These are phyloP conservation scores for Silene noctiflora DNA, from an alignment of 179 eudicot genomes.

Conservation along the genomic window DNA sequence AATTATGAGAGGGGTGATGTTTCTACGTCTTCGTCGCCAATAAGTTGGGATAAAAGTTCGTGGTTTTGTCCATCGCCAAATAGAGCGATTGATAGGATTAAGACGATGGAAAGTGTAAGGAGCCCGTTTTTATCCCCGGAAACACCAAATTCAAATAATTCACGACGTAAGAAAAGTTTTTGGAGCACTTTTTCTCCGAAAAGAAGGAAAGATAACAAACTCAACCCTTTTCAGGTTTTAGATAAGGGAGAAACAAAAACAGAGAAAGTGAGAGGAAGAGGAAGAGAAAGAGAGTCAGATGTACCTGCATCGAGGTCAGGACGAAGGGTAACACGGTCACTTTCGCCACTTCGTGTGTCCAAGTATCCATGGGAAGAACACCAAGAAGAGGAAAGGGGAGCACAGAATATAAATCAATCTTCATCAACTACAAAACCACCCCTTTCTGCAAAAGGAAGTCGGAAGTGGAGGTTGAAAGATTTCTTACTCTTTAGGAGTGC, in stretches of 20 bases:
- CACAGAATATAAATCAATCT: conserved; percentile 17
- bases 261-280: conserved; percentile 35
- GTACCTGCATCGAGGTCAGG: conserved; percentile 20
- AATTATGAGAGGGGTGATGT: conserved; percentile 13
- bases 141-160: conserved; percentile 20
- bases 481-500: conserved; percentile 73
- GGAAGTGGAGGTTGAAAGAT: conserved; percentile 69
- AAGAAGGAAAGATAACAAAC: conserved; percentile 22
- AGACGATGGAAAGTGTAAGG: not conserved
- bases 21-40: not conserved
- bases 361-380: conserved; percentile 43
- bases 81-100: conserved; percentile 13
- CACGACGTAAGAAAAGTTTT: conserved; percentile 20
- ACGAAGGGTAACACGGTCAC: conserved; percentile 41
- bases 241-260: not conserved
- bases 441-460: conserved; percentile 26
- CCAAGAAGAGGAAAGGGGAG: conserved; percentile 26
- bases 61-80: conserved; percentile 7
- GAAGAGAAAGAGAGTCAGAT: conserved; percentile 20
- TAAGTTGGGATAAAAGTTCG: not conserved
- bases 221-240: not conserved
- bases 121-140: conserved; percentile 26
- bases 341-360: conserved; percentile 48
- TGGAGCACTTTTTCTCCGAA: conserved; percentile 34
- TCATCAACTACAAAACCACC: conserved; percentile 25